A percentile compares a stretch with the other conserved stretches of the same genome.
Conservation (phyloP, 352 stramenopile genomes). For the Labyrinthula sp. region DNA sequence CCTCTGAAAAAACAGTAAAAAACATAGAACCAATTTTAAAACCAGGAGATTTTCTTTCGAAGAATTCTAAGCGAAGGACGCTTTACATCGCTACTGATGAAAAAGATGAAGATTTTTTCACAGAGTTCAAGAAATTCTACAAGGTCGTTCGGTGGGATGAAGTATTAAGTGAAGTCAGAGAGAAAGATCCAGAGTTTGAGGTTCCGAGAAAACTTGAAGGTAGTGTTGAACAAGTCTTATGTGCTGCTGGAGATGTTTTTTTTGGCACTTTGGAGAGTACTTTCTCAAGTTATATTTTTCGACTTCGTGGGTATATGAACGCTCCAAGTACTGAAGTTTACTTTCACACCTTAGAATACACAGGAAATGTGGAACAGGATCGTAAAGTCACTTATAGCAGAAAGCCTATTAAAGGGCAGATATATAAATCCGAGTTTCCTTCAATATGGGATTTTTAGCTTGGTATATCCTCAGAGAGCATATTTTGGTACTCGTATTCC, state of each 20-base stretch:
- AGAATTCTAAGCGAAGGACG: too few relatives aligned
- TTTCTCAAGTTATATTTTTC: constrained; percentile 26
- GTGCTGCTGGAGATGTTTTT: constrained; percentile 14
- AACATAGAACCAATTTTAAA: constrained; percentile 5
- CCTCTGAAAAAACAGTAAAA: constrained; percentile 6
- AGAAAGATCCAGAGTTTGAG: constrained; percentile 10
- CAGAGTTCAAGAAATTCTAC: constrained; percentile 1
- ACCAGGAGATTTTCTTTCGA: too few relatives aligned
- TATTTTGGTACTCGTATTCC: too few relatives aligned
- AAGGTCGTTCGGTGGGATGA: constrained; percentile 20
- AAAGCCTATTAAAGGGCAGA: constrained; percentile 28
- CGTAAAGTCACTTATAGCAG: constrained; percentile 9
- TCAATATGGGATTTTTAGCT: constrained; percentile 29
- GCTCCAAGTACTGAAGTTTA: constrained; percentile 25
- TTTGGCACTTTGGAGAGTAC: constrained; percentile 18
- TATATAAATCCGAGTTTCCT: constrained; percentile 27
- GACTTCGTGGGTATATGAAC: constrained; percentile 23
- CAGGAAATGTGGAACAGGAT: constrained; percentile 12
- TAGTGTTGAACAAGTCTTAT: constrained; percentile 26
- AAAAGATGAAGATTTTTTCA: constrained; percentile 3
- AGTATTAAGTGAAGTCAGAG: constrained; percentile 8
- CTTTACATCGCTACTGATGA: constrained; percentile 29
- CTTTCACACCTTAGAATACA: constrained; percentile 26
- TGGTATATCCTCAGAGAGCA: too few relatives aligned
- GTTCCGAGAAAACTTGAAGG: constrained; percentile 24